Evolutionary conservation across 1,139 yeast species (phyloP).

Genomic region (Candida frijolesensis): DNA sequence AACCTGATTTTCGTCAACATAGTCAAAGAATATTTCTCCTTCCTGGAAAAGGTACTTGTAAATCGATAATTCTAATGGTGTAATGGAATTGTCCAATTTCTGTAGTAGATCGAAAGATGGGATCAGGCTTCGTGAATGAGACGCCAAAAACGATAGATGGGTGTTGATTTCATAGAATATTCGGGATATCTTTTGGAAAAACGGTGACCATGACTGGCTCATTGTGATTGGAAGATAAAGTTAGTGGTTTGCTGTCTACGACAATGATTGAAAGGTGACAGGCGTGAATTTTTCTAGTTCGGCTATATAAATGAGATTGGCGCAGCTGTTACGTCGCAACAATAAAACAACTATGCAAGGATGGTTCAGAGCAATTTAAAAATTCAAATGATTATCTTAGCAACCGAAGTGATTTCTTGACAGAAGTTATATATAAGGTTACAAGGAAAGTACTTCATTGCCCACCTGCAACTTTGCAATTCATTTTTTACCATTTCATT

Average conservation of each 20-base stretch:
- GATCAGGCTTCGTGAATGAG: slow-evolving; percentile 45
- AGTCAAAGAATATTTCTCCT: slow-evolving; percentile 65
- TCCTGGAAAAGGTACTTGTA: slow-evolving; percentile 66
- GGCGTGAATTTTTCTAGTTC: too few relatives aligned
- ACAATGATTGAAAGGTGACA: too few relatives aligned
- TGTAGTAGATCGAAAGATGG: slow-evolving; percentile 40
- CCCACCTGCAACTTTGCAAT: background rate
- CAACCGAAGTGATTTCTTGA: background rate
- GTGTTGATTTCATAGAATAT: slow-evolving; percentile 41
- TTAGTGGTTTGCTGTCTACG: background rate
- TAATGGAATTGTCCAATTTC: slow-evolving; percentile 33
- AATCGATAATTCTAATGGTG: slow-evolving; percentile 58
- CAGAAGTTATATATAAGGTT: background rate
- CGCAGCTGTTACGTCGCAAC: background rate
- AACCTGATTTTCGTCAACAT: slow-evolving; percentile 69
- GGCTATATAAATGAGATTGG: too few relatives aligned
- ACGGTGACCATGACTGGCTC: slow-evolving; percentile 11
- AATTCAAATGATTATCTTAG: background rate
- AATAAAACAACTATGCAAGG: background rate
- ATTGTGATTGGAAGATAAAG: background rate
- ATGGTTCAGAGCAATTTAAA: background rate
- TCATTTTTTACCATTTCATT: background rate
- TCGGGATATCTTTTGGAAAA: slow-evolving; percentile 20
- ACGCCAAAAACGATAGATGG: slow-evolving; percentile 43
- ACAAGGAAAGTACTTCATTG: background rate